Evolutionary conservation across 352 stramenopile species (phyloP), one percentile per base, ranked within the genome.

Genomic region (Phytopythium mirpurense): DNA sequence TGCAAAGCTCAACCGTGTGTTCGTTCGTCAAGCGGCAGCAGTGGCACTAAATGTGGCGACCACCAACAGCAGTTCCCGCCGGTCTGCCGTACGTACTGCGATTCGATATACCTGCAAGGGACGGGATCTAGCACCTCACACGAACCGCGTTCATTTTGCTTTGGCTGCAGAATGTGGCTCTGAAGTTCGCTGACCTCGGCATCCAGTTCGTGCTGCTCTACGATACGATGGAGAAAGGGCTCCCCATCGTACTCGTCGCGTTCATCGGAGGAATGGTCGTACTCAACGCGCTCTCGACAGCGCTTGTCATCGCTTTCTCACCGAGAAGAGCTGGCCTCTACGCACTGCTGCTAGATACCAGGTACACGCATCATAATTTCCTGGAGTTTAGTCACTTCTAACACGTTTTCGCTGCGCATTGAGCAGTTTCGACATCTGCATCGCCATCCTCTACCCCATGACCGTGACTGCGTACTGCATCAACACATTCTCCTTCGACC

Each of bases 361-460:
- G n/a, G n/a, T n/a, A n/a, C n/a, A n/a, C n/a, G n/a, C n/a, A n/a
- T n/a, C n/a, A n/a, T n/a, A n/a, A n/a, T n/a, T n/a, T n/a, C n/a
- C n/a, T n/a, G n/a, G n/a, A n/a, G n/a, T n/a, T n/a, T n/a, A n/a
- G n/a, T n/a, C n/a, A 18, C 3, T 44, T 7, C 24, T 24, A 3
- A 44, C 38, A 9, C n/a, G n/a, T n/a, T 24, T 24, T 23, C 18
- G 7, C 18, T 19, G n/a, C n/a, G n/a, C n/a, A n/a, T 5, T 43
- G 16, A 9, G 16, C 35, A 82, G 68, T 4, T 63, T 79, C 31
- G 64, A 79, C 26, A 50, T 71, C 2, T 54, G 69, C 14, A 62
- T 78, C 12, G 59, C 57, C 1, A 47, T 79, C 21, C 52, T 56
- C 2, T 79, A 66, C 32, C 72, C 69, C 0, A 62, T 79, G 21